A percentile compares a stretch with the other conserved stretches of the same genome.
phyloP scores from a whole-genome alignment of 306 rosid species.

The Clitoria ternatea region DNA sequence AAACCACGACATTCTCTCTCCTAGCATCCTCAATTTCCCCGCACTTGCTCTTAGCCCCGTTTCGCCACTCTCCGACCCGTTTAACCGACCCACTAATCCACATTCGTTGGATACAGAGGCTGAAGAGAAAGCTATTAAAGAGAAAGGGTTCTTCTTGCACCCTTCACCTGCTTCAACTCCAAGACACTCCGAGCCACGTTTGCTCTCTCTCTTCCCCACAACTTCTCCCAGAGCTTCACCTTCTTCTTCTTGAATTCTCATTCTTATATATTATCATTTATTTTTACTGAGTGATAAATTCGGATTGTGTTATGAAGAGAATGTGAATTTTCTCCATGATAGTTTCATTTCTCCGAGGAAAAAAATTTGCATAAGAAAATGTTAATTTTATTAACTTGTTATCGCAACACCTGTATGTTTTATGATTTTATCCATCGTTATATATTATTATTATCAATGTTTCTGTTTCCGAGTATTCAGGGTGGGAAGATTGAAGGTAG shows the following conservation, averaged over 20 bases:
- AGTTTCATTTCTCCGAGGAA: too few species aligned
- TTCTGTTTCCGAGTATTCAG: too few species aligned
- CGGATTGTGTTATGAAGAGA: constrained; percentile 29
- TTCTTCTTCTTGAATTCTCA: constrained; percentile 46
- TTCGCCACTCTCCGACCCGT: constrained; percentile 87
- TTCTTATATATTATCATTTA: neutral
- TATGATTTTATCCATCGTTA: too few species aligned
- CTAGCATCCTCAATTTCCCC: constrained; percentile 90
- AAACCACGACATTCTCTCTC: constrained; percentile 75
- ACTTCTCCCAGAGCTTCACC: constrained; percentile 82
- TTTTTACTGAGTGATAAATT: neutral
- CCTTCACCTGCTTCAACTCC: constrained; percentile 81
- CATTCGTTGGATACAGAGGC: constrained; percentile 46
- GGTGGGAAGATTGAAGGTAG: too few species aligned
- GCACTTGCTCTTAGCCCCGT: constrained; percentile 80
- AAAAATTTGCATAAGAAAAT: too few species aligned
- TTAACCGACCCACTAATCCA: constrained; percentile 66
- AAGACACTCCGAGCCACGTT: constrained; percentile 67
- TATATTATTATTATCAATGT: too few species aligned
- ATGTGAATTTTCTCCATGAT: too few species aligned
- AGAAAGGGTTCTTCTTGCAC: constrained; percentile 78
- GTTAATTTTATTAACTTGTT: too few species aligned
- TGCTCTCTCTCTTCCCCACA: constrained; percentile 87
- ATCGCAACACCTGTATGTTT: too few species aligned
- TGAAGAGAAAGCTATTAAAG: constrained; percentile 82